Evolutionary conservation across 805 yeast species (phyloP).

Genomic region (Monosporozyma servazzii): DNA sequence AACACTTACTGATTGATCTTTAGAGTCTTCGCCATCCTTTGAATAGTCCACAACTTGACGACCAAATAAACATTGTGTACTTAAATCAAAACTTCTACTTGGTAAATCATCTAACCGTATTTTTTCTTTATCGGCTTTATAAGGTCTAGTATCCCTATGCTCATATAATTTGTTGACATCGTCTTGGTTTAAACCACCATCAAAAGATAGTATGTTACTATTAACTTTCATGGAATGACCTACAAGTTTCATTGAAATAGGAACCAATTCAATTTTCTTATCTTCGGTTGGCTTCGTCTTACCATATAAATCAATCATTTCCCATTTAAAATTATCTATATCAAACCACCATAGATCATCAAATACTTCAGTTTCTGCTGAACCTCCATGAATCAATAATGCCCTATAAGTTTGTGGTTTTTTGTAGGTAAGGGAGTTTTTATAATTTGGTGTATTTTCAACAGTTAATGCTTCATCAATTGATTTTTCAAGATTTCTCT

Average conservation of each 20-base stretch:
- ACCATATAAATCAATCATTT: conserved; percentile 9
- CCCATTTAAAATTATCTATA: conserved; percentile 37
- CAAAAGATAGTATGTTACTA: conserved; percentile 16
- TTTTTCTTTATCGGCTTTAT: not conserved
- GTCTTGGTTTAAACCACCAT: conserved; percentile 26
- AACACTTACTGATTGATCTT: not conserved
- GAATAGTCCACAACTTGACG: not conserved
- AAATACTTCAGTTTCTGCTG: conserved; percentile 27
- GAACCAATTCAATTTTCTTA: conserved; percentile 6
- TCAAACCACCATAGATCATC: conserved; percentile 47
- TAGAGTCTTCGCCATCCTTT: too few relatives aligned
- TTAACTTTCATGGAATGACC: conserved; percentile 22
- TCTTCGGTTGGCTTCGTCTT: conserved; percentile 5
- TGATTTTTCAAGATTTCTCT: not conserved
- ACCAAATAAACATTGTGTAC: not conserved
- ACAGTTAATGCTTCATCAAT: not conserved
- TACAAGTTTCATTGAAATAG: conserved; percentile 15
- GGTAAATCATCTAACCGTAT: conserved; percentile 1
- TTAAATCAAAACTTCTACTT: conserved; percentile 2
- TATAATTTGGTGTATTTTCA: not conserved
- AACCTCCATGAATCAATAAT: conserved; percentile 33
- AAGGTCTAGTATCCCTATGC: not conserved
- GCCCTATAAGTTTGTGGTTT: not conserved
- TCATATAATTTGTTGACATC: conserved; percentile 19
- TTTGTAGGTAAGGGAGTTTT: not conserved